phyloP scores from a whole-genome alignment of 192 early-diverging fungal genomes.

The Chytriomyces sp. region DNA sequence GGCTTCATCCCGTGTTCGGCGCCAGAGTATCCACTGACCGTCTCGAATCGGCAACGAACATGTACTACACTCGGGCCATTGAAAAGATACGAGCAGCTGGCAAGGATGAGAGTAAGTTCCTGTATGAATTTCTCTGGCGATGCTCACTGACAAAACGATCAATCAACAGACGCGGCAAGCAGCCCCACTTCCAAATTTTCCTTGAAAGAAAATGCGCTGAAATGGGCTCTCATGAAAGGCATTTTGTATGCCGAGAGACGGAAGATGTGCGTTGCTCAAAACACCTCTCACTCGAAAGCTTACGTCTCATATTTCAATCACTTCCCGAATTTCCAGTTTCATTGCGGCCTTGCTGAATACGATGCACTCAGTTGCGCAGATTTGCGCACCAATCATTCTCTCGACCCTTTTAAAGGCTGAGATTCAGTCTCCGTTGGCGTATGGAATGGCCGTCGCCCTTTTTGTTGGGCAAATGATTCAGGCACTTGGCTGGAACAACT shows the following conservation, averaged over 20 bases:
- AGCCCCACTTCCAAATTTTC: no score
- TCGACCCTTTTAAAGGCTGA: background rate
- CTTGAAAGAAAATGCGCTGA: slow-evolving; percentile 1
- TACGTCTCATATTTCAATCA: no score
- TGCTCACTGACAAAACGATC: background rate
- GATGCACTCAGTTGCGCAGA: background rate
- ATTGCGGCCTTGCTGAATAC: slow-evolving; percentile 1
- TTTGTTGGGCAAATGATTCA: slow-evolving; percentile 19
- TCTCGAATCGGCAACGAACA: background rate
- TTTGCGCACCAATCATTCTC: slow-evolving; percentile 4
- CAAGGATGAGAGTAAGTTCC: background rate
- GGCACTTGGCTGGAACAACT: slow-evolving; percentile 30
- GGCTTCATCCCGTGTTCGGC: slow-evolving; percentile 5
- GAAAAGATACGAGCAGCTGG: no score
- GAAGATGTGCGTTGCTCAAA: background rate
- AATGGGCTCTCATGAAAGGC: slow-evolving; percentile 10
- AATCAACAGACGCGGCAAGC: no score
- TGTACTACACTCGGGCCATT: no score
- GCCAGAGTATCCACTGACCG: background rate
- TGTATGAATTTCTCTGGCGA: background rate
- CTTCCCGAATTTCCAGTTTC: background rate
- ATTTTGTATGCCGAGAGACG: background rate
- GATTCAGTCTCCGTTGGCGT: background rate
- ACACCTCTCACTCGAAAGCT: no score
- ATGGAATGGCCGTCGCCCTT: background rate